These are phyloP conservation scores for Endoconidiophora laricicola DNA, from an alignment of 2,329 filamentous ascomycete species.

Conservation along the genomic window DNA sequence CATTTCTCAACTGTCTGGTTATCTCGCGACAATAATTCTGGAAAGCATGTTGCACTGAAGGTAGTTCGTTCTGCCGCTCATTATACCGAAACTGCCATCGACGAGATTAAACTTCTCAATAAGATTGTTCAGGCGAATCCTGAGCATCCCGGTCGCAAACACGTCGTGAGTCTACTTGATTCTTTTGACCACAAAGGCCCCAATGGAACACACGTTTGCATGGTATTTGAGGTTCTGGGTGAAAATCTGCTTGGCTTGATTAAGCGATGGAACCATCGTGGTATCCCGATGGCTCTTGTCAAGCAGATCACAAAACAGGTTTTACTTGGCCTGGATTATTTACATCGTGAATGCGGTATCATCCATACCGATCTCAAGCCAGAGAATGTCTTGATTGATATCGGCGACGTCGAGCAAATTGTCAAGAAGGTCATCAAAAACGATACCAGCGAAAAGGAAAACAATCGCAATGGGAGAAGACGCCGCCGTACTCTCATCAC, in stretches of 20 bases:
- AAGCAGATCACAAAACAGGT: constrained; percentile 99
- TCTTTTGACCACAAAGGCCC: constrained; percentile 96
- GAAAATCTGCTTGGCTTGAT: constrained; percentile 90
- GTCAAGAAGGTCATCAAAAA: constrained; percentile 91
- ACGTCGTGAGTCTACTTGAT: constrained; percentile 90
- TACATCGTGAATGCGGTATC: constrained; percentile 95
- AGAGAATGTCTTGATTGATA: constrained; percentile 96
- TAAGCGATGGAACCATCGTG: constrained; percentile 96
- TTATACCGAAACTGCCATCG: constrained; percentile 96
- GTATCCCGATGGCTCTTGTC: constrained; percentile 88
- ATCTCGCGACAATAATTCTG: constrained; percentile 65
- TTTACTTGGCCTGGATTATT: constrained; percentile 81
- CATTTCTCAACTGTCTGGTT: constrained; percentile 97
- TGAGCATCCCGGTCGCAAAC: constrained; percentile 79
- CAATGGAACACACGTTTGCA: constrained; percentile 92
- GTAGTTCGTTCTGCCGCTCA: constrained; percentile 94
- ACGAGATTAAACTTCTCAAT: constrained; percentile 96
- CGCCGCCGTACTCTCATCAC: constrained; percentile 88
- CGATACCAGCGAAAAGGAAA: constrained; percentile 58
- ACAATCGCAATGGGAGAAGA: constrained; percentile 79
- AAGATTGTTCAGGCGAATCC: constrained; percentile 93
- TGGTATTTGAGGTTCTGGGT: constrained; percentile 96
- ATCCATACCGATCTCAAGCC: constrained; percentile 97
- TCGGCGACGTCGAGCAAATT: constrained; percentile 96
- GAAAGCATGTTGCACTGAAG: constrained; percentile 93